Percentiles rank a stretch among this genome's conserved stretches.
These are phyloP conservation scores for Platanthera zijinensis DNA, from an alignment of 106 monocot genomes.

Conservation along the genomic window DNA sequence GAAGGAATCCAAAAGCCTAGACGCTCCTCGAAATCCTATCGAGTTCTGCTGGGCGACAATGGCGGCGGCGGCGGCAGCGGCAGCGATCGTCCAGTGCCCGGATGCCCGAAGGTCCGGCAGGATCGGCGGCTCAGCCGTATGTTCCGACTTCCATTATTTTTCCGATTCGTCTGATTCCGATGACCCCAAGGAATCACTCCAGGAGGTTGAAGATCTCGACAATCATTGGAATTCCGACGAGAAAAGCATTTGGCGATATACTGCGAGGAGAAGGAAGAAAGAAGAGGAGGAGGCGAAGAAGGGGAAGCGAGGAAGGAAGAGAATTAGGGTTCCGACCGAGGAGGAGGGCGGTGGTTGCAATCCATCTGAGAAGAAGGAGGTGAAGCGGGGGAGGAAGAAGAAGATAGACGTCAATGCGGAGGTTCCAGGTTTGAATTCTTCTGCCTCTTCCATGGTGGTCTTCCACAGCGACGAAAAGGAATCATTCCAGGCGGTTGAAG, in stretches of 20 bases:
- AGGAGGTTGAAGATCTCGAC: not conserved
- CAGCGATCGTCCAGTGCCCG: too few species aligned
- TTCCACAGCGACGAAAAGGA: not conserved
- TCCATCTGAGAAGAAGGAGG: not conserved
- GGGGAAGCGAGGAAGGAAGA: not conserved
- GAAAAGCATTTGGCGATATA: not conserved
- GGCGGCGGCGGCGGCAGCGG: too few species aligned
- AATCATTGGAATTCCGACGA: constrained; percentile 2
- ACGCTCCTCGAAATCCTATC: too few species aligned
- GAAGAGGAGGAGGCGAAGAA: not conserved
- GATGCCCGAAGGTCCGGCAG: too few species aligned
- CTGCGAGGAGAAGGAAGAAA: not conserved
- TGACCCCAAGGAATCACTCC: not conserved
- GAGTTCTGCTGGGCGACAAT: too few species aligned
- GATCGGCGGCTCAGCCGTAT: too few species aligned
- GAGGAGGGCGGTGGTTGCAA: too few species aligned
- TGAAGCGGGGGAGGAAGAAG: not conserved
- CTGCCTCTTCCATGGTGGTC: too few species aligned
- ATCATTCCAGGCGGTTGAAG: too few species aligned
- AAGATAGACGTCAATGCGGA: not conserved
- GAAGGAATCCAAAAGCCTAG: too few species aligned
- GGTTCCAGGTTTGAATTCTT: too few species aligned
- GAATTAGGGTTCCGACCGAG: not conserved
- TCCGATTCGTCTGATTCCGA: not conserved
- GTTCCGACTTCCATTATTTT: not conserved